These are phyloP conservation scores for Colletotrichum kahawae DNA, from an alignment of 2,329 filamentous ascomycete species.

Conservation along the genomic window DNA sequence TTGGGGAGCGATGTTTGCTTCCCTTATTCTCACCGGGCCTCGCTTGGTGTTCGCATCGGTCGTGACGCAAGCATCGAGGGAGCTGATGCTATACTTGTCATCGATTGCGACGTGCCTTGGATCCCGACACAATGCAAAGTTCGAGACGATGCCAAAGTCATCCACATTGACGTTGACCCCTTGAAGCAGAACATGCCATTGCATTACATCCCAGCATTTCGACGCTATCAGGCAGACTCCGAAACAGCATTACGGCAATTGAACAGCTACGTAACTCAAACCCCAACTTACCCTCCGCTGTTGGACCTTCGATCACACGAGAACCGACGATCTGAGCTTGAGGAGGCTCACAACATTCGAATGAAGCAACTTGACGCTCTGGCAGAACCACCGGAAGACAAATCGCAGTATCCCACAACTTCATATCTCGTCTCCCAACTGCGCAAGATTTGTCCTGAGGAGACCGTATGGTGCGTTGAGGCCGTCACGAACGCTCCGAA, in stretches of 20 bases:
- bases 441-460: slow-evolving; percentile 38
- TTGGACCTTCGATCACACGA: slow-evolving; percentile 68
- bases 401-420: slow-evolving; percentile 45
- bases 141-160: slow-evolving; percentile 55
- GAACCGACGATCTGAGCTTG: slow-evolving; percentile 58
- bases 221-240: slow-evolving; percentile 69
- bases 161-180: slow-evolving; percentile 70
- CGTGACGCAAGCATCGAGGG: slow-evolving; percentile 73
- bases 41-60: slow-evolving; percentile 75
- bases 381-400: slow-evolving; percentile 64
- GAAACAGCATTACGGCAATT: background rate
- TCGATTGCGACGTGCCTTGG: slow-evolving; percentile 94
- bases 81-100: slow-evolving; percentile 82
- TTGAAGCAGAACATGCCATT: slow-evolving; percentile 76
- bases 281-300: slow-evolving; percentile 61
- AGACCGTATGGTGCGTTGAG: slow-evolving; percentile 78
- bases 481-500: slow-evolving; percentile 74
- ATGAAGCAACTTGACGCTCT: slow-evolving; percentile 63
- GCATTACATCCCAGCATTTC: slow-evolving; percentile 71
- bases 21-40: slow-evolving; percentile 71
- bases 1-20: slow-evolving; percentile 85
- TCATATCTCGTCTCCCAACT: slow-evolving; percentile 29
- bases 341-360: slow-evolving; percentile 61
- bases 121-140: slow-evolving; percentile 76
- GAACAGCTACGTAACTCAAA: background rate